Base-by-base conservation (phyloP, 1,139 yeast species). In the Saccharomyces uvarum region DNA sequence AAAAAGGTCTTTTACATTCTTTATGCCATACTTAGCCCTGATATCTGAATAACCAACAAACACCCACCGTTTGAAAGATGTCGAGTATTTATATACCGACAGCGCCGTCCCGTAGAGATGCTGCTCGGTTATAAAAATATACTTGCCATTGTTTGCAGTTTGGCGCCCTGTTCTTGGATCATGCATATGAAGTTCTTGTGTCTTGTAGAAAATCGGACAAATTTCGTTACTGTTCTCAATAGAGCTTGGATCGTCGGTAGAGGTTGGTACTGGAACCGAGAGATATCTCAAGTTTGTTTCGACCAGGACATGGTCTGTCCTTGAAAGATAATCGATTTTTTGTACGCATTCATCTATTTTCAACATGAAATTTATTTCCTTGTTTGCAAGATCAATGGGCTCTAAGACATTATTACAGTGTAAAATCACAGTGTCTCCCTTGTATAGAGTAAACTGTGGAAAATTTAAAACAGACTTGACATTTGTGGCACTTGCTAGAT, bases 81-180 rank as follows among this genome's bases (percentile, higher is more conserved):
- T 33, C 41, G 54, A 52, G 54, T 60, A 51, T 33, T 56, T 59
- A 51, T 59, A 62, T 28, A 59, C 51, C 29, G 61, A 57, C 31
- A 64, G 55, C 16, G 56, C 53, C 21, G 66, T 63, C 21, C 64
- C 63, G 57, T 64, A 63, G 27, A 62, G 57, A 47, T 63, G 62
- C 51, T 61, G 59, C 44, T 61, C 63, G 29, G 59, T 56, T 14
- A 58, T 54, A 33, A 59, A 54, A 21, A 62, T 32, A 38, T 57
- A 59, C 38, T 57, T 53, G 46, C 54, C 53, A 42, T 52, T 47
- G 38, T 21, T 31, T 28, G 50, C 31, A 9, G 13, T 24, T 5
- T 28, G 29, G 11, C 38, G 50, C 19, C 26, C 24, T 8, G 41
- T 28, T 21, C 27, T n/a, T 28, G 24, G 14, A n/a, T 14, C 38